Base-by-base conservation (phyloP, 1,284 basidiomycete species). In the Cystobasidiaceae sp. region DNA sequence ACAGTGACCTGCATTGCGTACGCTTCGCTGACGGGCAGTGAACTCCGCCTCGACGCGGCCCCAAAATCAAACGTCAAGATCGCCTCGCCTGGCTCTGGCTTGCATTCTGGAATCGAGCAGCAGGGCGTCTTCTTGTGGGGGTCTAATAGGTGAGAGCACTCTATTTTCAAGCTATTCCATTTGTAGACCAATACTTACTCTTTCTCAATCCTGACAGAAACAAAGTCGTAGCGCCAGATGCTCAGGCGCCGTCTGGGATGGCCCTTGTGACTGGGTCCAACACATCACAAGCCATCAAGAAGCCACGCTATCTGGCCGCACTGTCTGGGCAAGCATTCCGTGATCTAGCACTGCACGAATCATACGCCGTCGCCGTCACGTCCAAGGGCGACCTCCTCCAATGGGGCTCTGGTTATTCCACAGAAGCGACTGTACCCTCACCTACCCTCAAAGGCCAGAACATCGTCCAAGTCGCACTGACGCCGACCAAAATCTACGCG, bases 371-470 rank as follows among this genome's bases (percentile, higher is more conserved):
- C 3, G 89, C 86, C 68, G 84, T 92, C n/a, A 90, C 93, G 75
- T 86, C 85, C 2, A 81, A 83, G 44, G 93, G 93, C 25, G 89
- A 97, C 72, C 84, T 91, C 1, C 90, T 91, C 76, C 89, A 92
- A 73, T 93, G 90, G 91, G 90, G 90, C 0, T 80, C 81, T 48
- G 84, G 82, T 1, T 88, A 84, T 73, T 82, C 81, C 67, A 80
- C 33, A 39, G 75, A 75, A 11, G 73, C 75, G 19, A 23, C 75
- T 9, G 70, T 68, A 6, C 85, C 46, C 77, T 78, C 34, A 46
- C 76, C 78, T 64, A 86, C 82, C n/a, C 75, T 93, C 28, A 81
- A 80, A 48, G 88, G 86, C 67, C 89, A 91, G 88, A 84, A 90
- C 73, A 86, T 93, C 69, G 77, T 82, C 30, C 28, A 81, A 78